Conservation (phyloP, 1,284 basidiomycete genomes). For the Naganishia cerealis region DNA sequence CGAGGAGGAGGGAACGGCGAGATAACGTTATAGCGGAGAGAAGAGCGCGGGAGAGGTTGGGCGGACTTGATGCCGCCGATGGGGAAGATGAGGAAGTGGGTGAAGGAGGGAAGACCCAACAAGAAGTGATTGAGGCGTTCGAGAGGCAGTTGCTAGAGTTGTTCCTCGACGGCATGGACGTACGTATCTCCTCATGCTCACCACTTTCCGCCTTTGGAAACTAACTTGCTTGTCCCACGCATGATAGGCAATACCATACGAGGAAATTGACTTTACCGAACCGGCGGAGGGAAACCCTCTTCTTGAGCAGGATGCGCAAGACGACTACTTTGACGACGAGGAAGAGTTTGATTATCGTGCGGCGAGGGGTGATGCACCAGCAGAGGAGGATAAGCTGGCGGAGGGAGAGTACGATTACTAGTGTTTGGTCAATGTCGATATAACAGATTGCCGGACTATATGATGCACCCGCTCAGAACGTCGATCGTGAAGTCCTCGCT, state of each 20-base stretch:
- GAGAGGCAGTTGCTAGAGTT: conserved; percentile 49
- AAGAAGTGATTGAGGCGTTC: conserved; percentile 42
- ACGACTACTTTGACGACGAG: conserved; percentile 53
- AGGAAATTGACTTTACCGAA: conserved; percentile 48
- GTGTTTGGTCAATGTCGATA: no score
- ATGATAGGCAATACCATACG: conserved; percentile 48
- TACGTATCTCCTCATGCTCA: conserved; percentile 38
- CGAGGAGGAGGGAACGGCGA: conserved; percentile 43
- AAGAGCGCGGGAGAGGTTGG: conserved; percentile 49
- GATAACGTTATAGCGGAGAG: conserved; percentile 43
- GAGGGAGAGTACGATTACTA: conserved; percentile 53
- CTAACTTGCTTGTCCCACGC: not conserved
- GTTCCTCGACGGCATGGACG: conserved; percentile 53
- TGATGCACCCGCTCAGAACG: not conserved
- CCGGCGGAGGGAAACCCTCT: conserved; percentile 45
- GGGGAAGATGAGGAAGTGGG: conserved; percentile 15
- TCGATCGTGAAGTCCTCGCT: no score
- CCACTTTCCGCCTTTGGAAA: not conserved
- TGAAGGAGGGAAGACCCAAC: conserved; percentile 40
- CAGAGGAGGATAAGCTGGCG: conserved; percentile 19
- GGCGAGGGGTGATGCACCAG: conserved; percentile 7
- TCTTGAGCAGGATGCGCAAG: conserved; percentile 44
- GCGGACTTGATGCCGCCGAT: conserved; percentile 38
- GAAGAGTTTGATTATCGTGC: conserved; percentile 32
- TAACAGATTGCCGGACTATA: no score